These are phyloP conservation scores for Cryptomeria japonica DNA, from an alignment of 75 land plant species.

Conservation along the genomic window DNA sequence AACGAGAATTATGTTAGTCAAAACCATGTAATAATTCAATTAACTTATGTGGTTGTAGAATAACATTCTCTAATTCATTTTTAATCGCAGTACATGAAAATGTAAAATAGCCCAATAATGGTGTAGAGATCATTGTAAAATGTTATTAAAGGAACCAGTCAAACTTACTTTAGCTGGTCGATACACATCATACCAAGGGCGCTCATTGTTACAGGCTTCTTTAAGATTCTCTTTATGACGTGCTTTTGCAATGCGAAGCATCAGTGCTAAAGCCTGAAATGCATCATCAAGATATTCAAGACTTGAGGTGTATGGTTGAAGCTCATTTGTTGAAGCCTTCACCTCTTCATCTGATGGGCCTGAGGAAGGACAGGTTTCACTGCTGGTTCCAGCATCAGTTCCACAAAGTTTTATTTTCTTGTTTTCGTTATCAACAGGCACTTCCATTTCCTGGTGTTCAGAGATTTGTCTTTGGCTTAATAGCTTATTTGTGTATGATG, in stretches of 20 bases:
- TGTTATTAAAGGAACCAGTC: background rate
- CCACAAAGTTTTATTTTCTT: slow-evolving; percentile 11
- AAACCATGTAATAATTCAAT: background rate
- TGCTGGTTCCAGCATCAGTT: slow-evolving; percentile 7
- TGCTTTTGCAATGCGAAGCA: slow-evolving; percentile 38
- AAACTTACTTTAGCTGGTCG: slow-evolving; percentile 21
- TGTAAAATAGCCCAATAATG: background rate
- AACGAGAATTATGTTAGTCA: background rate
- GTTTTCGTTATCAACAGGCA: slow-evolving; percentile 17
- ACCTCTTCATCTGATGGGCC: slow-evolving; percentile 16
- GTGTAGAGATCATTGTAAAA: background rate
- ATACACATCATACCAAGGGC: slow-evolving; percentile 26
- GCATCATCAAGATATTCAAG: slow-evolving; percentile 39
- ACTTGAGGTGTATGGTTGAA: slow-evolving; percentile 23
- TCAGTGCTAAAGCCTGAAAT: slow-evolving; percentile 32
- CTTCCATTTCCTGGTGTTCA: background rate
- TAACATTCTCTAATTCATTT: background rate
- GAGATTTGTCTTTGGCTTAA: slow-evolving; percentile 2
- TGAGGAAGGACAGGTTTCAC: slow-evolving; percentile 6
- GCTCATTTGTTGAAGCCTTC: slow-evolving; percentile 19
- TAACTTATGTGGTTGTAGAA: background rate
- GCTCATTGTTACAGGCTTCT: slow-evolving; percentile 39
- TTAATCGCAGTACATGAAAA: background rate
- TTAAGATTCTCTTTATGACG: slow-evolving; percentile 38
- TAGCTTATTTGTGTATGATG: slow-evolving; percentile 10